A percentile compares a stretch with the other conserved stretches of the same genome.
Conservation (phyloP, 768 basidiomycete genomes). For the Aureoboletus auriporus region DNA sequence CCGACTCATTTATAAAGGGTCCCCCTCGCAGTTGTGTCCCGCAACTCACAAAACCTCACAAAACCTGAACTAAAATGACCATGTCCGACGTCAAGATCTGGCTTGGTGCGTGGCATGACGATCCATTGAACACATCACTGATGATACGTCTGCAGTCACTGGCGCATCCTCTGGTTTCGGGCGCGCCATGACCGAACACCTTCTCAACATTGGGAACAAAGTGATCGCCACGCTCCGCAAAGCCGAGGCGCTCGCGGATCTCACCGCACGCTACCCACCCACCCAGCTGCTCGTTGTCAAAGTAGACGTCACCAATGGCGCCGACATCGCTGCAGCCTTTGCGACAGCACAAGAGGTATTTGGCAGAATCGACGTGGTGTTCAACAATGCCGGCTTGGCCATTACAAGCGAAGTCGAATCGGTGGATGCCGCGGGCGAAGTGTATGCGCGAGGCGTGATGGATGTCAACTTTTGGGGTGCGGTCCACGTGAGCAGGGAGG, state of each 20-base stretch:
- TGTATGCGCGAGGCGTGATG: slow-evolving; percentile 31
- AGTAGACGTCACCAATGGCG: slow-evolving; percentile 29
- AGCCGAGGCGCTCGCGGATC: slow-evolving; percentile 29
- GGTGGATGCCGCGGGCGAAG: slow-evolving; percentile 17
- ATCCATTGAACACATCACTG: no score
- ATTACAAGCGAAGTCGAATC: slow-evolving; percentile 34
- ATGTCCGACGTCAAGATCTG: slow-evolving; percentile 19
- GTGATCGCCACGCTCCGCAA: slow-evolving; percentile 43
- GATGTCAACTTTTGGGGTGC: slow-evolving; percentile 37
- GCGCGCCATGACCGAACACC: slow-evolving; percentile 28
- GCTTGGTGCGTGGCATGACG: slow-evolving; percentile 10
- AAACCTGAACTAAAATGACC: not conserved
- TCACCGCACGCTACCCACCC: slow-evolving; percentile 19
- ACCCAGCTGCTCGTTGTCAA: slow-evolving; percentile 27
- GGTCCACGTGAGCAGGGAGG: slow-evolving; percentile 26
- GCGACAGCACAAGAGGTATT: slow-evolving; percentile 21
- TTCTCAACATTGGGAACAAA: slow-evolving; percentile 33
- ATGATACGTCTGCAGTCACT: slow-evolving; percentile 15
- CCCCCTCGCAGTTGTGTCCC: not conserved
- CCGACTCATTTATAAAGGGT: not conserved
- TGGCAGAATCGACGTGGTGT: slow-evolving; percentile 35
- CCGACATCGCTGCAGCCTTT: slow-evolving; percentile 28
- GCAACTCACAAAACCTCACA: not conserved
- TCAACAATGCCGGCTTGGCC: slow-evolving; percentile 33
- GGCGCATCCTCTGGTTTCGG: slow-evolving; percentile 40